These are phyloP conservation scores for Monosporascus sp. DNA, from an alignment of 2,329 filamentous ascomycete species.

Conservation along the genomic window DNA sequence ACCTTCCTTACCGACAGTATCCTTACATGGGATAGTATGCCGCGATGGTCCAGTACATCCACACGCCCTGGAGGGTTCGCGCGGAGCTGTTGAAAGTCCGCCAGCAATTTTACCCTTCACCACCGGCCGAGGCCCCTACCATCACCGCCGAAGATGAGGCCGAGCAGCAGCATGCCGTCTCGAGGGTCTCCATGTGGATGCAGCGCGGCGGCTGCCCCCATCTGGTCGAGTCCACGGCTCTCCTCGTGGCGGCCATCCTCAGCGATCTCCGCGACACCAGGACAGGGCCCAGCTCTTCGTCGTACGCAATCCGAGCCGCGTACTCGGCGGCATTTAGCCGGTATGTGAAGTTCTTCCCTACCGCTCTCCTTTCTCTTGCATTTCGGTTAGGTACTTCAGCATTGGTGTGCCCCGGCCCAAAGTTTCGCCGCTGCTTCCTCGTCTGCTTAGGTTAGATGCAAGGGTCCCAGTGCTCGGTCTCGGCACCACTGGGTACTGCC, in stretches of 20 bases:
- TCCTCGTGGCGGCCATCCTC: slow-evolving; percentile 65
- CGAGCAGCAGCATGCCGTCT: slow-evolving; percentile 45
- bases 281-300: slow-evolving; percentile 31
- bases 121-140: slow-evolving; percentile 6
- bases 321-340: slow-evolving; percentile 73
- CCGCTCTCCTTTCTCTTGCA: slow-evolving; percentile 2
- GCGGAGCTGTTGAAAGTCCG: slow-evolving; percentile 63
- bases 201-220: slow-evolving; percentile 71
- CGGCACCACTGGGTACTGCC: no score
- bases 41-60: slow-evolving; percentile 64
- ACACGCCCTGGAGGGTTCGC: slow-evolving; percentile 68
- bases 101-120: slow-evolving; percentile 54
- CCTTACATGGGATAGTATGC: background rate
- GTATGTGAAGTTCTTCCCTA: slow-evolving; percentile 37
- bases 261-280: slow-evolving; percentile 48
- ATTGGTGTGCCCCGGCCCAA: no score
- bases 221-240: slow-evolving; percentile 72
- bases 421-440: no score
- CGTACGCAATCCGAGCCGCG: slow-evolving; percentile 60
- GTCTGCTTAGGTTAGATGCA: no score
- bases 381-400: background rate
- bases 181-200: slow-evolving; percentile 63
- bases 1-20: background rate
- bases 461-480: no score
- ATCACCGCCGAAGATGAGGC: slow-evolving; percentile 7